Conservation (phyloP, 169 alveolate species). For the Cryptosporidium canis region DNA sequence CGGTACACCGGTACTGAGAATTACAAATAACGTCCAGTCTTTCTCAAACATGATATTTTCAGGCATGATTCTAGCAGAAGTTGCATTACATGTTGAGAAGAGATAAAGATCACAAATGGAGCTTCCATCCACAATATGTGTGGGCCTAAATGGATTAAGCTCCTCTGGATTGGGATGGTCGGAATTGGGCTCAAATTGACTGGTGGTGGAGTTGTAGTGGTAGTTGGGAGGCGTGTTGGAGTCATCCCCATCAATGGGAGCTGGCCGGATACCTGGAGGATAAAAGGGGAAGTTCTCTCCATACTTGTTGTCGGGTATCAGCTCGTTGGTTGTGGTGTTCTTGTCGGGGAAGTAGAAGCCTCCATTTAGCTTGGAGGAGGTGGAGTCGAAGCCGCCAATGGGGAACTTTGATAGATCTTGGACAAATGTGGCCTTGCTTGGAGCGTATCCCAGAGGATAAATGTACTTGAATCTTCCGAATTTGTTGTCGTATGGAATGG, state of each 20-base stretch:
- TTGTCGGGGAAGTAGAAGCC: background rate
- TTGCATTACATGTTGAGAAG: conserved; percentile 18
- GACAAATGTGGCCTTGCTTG: conserved; percentile 5
- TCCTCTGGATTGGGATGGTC: background rate
- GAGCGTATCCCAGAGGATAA: conserved; percentile 38
- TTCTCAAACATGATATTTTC: conserved; percentile 4
- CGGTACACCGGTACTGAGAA: conserved; percentile 34
- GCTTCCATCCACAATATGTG: conserved; percentile 29
- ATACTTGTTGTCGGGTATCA: conserved; percentile 15
- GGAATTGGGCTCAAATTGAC: conserved; percentile 24
- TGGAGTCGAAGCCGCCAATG: conserved; percentile 9
- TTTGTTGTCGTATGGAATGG: background rate
- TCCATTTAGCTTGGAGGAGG: background rate
- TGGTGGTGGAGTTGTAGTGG: conserved; percentile 17
- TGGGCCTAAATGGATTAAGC: conserved; percentile 7
- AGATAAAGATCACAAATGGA: conserved; percentile 7
- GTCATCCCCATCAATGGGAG: conserved; percentile 39
- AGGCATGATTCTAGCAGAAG: conserved; percentile 47
- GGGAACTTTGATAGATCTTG: background rate
- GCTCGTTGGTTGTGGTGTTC: background rate
- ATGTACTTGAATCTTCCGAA: conserved; percentile 12
- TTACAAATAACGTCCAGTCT: conserved; percentile 44
- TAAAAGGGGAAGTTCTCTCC: background rate
- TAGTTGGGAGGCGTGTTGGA: conserved; percentile 14
- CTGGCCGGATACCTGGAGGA: conserved; percentile 51